Evolutionary conservation across 495 filamentous ascomycete species (phyloP), one percentile per base, ranked within the genome.

Genomic region (Articulospora tetracladia): DNA sequence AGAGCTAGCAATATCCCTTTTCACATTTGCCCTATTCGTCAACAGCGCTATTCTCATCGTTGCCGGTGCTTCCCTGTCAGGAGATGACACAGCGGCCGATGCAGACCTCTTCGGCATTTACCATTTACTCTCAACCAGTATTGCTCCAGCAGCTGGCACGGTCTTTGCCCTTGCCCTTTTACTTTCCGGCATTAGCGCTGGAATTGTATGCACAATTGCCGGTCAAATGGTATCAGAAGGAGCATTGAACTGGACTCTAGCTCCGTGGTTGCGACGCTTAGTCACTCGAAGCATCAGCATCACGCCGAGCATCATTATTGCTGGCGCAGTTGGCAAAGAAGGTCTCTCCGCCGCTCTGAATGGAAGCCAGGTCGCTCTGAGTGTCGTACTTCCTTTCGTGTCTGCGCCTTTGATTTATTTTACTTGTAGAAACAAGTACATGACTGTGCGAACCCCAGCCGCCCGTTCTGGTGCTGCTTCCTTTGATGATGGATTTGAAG

Each of bases 11-110:
- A 62, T 93, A 30, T 90, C 88, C 0, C 85, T 97, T n/a, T 90
- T 93, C 68, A 90, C 90, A 19, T 94, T 95, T 67, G 92, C 92
- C 7, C 83, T 96, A n/a, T 96, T 97, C 63, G 91, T 97, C 66
- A 97, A 96, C 74, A 89, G 84, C 59, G 81, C 92, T 57, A 96
- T 97, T 67, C 84, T 97, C 49, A 94, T 97, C 69, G 88, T 92
- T 20, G 89, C 92, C 1, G 92, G 91, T 32, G 86, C 91, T 4
- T 85, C 88, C 0, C 84, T 96, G 0, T 91, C 84, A 64, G 69
- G 72, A 27, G 81, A 77, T 20, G 66, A 76, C 2, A 75, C 77
- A 13, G 84, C 86, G 2, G 72, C 77, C 30, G 73, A 80, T 57
- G 90, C 88, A 19, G 87, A 92, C 58, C 84, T 97, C 32, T 96